Conservation (phyloP, 73 alveolate species). For the Tetrahymena elliotti region DNA sequence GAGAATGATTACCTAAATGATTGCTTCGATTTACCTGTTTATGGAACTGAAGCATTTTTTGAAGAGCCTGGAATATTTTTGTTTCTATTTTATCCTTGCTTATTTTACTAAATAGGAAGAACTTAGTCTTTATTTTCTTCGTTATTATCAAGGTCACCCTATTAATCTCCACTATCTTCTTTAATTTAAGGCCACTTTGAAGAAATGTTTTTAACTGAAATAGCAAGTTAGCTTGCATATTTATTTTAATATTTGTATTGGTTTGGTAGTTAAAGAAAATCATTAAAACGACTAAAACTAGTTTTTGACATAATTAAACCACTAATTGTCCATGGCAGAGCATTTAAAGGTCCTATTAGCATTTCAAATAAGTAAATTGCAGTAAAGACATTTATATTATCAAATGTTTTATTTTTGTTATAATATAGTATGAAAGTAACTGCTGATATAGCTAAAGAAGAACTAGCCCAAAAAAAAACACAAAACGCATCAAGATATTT, state of each 20-base stretch:
- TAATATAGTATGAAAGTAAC: background rate
- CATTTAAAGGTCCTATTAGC: constrained; percentile 21
- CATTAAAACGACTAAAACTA: background rate
- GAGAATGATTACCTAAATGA: background rate
- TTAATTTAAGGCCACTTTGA: background rate
- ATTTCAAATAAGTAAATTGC: constrained; percentile 25
- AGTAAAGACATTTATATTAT: constrained; percentile 17
- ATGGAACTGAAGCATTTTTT: background rate
- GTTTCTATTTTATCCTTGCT: background rate
- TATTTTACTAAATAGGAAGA: background rate
- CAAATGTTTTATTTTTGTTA: constrained; percentile 8
- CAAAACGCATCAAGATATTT: constrained; percentile 18
- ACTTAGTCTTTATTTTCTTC: background rate
- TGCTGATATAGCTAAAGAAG: constrained; percentile 2
- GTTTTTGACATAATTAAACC: constrained; percentile 12
- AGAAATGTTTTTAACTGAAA: background rate
- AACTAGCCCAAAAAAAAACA: constrained; percentile 20
- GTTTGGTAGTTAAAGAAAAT: background rate
- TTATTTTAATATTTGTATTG: background rate
- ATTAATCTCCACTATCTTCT: background rate
- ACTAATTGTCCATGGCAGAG: constrained; percentile 19
- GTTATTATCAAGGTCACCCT: background rate
- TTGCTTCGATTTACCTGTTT: background rate
- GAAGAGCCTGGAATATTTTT: background rate
- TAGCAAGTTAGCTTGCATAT: background rate